Percentiles rank a stretch among this genome's conserved stretches.
Conservation (phyloP, 2,329 filamentous ascomycete genomes). For the Phyllosticta citrichinensis region DNA sequence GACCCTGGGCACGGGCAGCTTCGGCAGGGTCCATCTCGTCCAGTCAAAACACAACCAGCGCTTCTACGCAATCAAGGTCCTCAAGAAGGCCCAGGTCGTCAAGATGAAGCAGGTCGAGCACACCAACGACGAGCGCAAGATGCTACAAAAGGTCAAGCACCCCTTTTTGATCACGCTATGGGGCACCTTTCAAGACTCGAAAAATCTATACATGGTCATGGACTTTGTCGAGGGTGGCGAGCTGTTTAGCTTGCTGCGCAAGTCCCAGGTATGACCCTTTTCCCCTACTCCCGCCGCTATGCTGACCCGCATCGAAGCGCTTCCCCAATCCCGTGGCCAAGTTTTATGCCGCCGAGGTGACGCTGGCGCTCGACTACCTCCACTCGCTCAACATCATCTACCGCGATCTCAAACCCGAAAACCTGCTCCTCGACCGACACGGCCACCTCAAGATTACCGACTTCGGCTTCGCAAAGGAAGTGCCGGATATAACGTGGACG, state of each 20-base stretch:
- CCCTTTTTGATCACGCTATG: slow-evolving; percentile 95
- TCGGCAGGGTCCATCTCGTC: slow-evolving; percentile 90
- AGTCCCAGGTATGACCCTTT: slow-evolving; percentile 63
- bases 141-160: slow-evolving; percentile 95
- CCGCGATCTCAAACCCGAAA: slow-evolving; percentile 92
- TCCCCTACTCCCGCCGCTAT: slow-evolving; percentile 12
- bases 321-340: slow-evolving; percentile 98
- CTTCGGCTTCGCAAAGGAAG: slow-evolving; percentile 96
- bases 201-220: slow-evolving; percentile 99
- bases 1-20: slow-evolving; percentile 92
- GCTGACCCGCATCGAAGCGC: slow-evolving; percentile 48
- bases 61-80: slow-evolving; percentile 95
- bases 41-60: slow-evolving; percentile 97
- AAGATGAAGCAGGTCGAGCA: slow-evolving; percentile 99
- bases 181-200: slow-evolving; percentile 94
- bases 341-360: slow-evolving; percentile 97
- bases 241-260: slow-evolving; percentile 86
- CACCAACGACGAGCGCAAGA: slow-evolving; percentile 92
- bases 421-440: slow-evolving; percentile 81
- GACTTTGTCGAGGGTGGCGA: slow-evolving; percentile 98
- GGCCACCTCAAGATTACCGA: slow-evolving; percentile 96
- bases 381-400: slow-evolving; percentile 96
- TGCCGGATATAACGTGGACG: slow-evolving; percentile 98
- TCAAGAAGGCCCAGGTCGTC: slow-evolving; percentile 97
- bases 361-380: slow-evolving; percentile 86